phyloP scores from a whole-genome alignment of 1,284 basidiomycete species.

The Tilletia setariae region DNA sequence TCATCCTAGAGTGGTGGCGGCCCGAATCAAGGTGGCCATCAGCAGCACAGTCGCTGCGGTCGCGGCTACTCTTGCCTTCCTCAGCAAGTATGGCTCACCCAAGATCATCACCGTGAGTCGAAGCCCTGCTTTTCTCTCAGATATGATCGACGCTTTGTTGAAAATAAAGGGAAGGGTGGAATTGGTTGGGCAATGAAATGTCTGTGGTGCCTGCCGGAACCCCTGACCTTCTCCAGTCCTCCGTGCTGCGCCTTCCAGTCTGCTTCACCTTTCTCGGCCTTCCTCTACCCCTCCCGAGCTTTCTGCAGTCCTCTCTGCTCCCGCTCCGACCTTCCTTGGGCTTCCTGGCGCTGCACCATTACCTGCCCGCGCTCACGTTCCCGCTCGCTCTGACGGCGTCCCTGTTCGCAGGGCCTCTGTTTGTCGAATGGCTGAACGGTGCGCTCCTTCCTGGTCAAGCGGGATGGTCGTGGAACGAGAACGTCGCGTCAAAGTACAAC shows the following conservation, averaged over 20 bases:
- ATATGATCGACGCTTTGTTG: too few relatives aligned
- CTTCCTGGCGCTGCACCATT: conserved; percentile 14
- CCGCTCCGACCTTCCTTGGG: conserved; percentile 31
- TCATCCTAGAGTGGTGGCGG: conserved; percentile 33
- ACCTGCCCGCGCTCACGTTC: conserved; percentile 26
- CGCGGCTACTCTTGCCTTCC: conserved; percentile 19
- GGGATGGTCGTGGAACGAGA: conserved; percentile 35
- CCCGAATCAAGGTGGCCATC: conserved; percentile 31
- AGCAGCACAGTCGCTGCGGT: conserved; percentile 23
- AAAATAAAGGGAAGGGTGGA: too few relatives aligned
- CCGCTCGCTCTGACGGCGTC: conserved; percentile 71
- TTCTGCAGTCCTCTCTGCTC: conserved; percentile 28
- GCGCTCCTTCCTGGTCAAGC: conserved; percentile 65
- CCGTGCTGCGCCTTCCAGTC: conserved; percentile 20
- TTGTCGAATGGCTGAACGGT: conserved; percentile 62
- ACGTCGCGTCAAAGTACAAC: conserved; percentile 58
- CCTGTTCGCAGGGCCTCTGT: conserved; percentile 81
- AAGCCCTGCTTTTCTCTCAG: too few relatives aligned
- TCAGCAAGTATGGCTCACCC: conserved; percentile 20
- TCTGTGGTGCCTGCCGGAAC: too few relatives aligned
- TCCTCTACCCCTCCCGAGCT: conserved; percentile 29
- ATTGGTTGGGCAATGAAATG: too few relatives aligned
- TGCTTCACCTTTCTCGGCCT: conserved; percentile 33
- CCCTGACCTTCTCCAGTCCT: conserved; percentile 19
- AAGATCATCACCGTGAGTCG: conserved; percentile 24